Conservation (phyloP, 176 grass and related monocot genomes). For the Aegilops longissima region DNA sequence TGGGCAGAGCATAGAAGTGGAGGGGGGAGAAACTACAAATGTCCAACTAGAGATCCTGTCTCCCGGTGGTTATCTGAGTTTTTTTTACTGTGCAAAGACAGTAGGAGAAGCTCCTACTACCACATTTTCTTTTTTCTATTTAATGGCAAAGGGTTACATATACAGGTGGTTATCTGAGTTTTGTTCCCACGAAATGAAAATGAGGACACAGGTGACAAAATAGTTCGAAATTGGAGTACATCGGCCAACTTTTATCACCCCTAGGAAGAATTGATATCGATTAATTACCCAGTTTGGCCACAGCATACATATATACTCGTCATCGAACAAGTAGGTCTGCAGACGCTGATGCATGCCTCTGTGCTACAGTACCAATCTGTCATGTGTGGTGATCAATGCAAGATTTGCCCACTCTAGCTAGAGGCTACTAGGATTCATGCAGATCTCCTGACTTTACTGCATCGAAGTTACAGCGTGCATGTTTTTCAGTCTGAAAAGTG, state of each 20-base stretch:
- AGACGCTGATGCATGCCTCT: background rate
- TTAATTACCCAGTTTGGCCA: background rate
- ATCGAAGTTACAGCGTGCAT: background rate
- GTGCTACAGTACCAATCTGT: background rate
- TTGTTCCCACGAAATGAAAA: no score
- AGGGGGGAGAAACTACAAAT: no score
- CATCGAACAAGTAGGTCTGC: background rate
- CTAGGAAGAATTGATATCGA: background rate
- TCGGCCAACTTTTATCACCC: background rate
- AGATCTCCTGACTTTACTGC: background rate
- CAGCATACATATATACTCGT: background rate
- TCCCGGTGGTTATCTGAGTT: no score
- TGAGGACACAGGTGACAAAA: background rate
- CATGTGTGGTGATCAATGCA: constrained; percentile 1
- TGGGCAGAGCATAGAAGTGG: no score
- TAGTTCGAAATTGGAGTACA: background rate
- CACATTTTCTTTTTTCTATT: no score
- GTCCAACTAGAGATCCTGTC: background rate
- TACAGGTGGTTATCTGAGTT: no score
- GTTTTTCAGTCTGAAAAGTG: constrained; percentile 8
- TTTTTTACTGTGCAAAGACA: no score
- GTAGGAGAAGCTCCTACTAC: no score
- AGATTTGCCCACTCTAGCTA: constrained; percentile 15
- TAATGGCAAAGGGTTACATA: no score
- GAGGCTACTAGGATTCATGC: background rate